Percentiles rank a stretch among this genome's conserved stretches.
Evolutionary conservation across 164 flowering plant genomes (phyloP).

Genomic region (Annona cherimola): DNA sequence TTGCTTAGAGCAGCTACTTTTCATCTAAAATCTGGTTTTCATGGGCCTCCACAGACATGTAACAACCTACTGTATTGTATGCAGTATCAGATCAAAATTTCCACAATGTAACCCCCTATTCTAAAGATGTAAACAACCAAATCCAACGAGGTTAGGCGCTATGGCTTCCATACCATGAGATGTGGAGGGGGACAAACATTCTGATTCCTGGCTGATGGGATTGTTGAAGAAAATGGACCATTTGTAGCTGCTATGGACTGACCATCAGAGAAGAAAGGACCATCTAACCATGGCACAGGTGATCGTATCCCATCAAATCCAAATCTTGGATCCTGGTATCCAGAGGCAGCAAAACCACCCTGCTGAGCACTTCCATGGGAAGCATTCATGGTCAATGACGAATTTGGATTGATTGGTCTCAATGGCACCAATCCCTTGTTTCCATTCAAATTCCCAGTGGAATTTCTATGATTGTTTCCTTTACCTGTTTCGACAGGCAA

Average conservation of each 20-base stretch:
- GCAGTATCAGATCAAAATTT: too few relatives aligned
- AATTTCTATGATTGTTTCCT: constrained; percentile 30
- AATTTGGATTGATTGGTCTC: constrained; percentile 35
- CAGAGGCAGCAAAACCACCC: constrained; percentile 39
- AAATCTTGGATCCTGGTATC: constrained; percentile 54
- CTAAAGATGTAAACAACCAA: not conserved
- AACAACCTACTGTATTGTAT: too few relatives aligned
- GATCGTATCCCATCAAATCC: constrained; percentile 41
- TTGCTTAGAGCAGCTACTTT: not conserved
- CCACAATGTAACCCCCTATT: too few relatives aligned
- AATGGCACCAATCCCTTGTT: constrained; percentile 29
- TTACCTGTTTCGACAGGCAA: constrained; percentile 43
- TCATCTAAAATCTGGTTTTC: not conserved
- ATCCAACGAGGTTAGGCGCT: not conserved
- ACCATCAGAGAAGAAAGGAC: constrained; percentile 36
- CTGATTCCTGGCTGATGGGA: constrained; percentile 41
- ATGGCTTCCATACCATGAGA: constrained; percentile 35
- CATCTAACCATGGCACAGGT: constrained; percentile 43
- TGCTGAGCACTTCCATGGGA: constrained; percentile 42
- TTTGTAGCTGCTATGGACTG: constrained; percentile 32
- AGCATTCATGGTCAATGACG: constrained; percentile 32
- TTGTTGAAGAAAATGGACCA: constrained; percentile 24
- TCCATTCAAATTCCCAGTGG: constrained; percentile 34
- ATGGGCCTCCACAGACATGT: not conserved
- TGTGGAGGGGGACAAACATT: constrained; percentile 42